Conservation (phyloP, 2,329 filamentous ascomycete genomes). For the Metarhizium humberi region DNA sequence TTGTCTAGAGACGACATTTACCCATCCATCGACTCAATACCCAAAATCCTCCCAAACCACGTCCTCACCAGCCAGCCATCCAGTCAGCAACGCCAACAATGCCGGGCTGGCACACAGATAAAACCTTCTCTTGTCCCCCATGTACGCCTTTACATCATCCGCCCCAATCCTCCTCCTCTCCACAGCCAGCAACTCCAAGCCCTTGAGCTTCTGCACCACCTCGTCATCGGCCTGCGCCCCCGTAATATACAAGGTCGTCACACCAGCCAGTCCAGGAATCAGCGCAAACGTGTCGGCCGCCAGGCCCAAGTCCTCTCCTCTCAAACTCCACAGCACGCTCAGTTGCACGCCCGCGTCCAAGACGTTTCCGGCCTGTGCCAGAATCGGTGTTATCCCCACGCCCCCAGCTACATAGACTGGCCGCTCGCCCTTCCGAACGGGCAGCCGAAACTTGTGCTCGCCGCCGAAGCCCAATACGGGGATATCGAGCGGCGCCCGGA, state of each 20-base stretch:
- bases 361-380: constrained; percentile 39
- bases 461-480: constrained; percentile 68
- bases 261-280: too few relatives aligned
- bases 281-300: constrained; percentile 22
- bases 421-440: constrained; percentile 13
- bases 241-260: too few relatives aligned
- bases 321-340: constrained; percentile 59
- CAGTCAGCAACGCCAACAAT: constrained; percentile 30
- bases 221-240: too few relatives aligned
- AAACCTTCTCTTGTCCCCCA: constrained; percentile 35
- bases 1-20: too few relatives aligned
- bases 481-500: constrained; percentile 47
- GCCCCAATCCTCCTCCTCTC: constrained; percentile 30
- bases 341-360: constrained; percentile 33
- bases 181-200: constrained; percentile 21
- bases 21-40: constrained; percentile 30
- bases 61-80: constrained; percentile 45
- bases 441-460: constrained; percentile 32
- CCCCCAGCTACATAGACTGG: constrained; percentile 14
- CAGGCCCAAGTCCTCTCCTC: constrained; percentile 50
- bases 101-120: constrained; percentile 38
- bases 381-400: too few relatives aligned
- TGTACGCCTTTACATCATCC: constrained; percentile 29
- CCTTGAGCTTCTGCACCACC: too few relatives aligned
- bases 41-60: constrained; percentile 52